Percentiles rank a stretch among this genome's conserved stretches.
Evolutionary conservation across 805 yeast species (phyloP).

Genomic region (Priceomyces melissophilus): DNA sequence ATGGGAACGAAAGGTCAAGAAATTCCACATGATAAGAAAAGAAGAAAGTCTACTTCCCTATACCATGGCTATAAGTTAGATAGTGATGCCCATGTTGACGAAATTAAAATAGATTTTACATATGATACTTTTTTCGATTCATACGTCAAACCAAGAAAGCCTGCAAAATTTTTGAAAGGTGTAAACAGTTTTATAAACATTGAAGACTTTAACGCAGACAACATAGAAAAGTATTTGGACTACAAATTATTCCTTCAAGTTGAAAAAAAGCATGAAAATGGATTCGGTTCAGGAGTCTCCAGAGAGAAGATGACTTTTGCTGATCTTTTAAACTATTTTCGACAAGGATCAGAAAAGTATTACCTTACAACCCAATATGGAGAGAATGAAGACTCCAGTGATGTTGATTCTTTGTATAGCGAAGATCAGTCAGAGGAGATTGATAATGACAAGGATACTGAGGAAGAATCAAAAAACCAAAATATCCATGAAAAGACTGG

Average conservation of each 20-base stretch:
- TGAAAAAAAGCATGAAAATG: conserved; percentile 56
- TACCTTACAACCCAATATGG: conserved; percentile 74
- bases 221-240: conserved; percentile 34
- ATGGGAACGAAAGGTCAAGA: too few species aligned
- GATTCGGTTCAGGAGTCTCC: conserved; percentile 64
- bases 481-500: conserved; percentile 14
- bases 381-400: conserved; percentile 21
- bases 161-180: conserved; percentile 35
- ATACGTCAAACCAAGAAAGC: conserved; percentile 43
- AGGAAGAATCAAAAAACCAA: neutral
- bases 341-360: conserved; percentile 41
- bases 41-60: too few species aligned
- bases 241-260: conserved; percentile 45
- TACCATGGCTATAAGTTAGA: conserved; percentile 1
- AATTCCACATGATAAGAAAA: too few species aligned
- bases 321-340: conserved; percentile 44
- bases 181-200: conserved; percentile 34
- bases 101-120: conserved; percentile 1
- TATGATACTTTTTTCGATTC: conserved; percentile 29
- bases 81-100: conserved; percentile 1
- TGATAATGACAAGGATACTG: neutral
- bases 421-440: conserved; percentile 1
- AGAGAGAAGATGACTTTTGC: conserved; percentile 49
- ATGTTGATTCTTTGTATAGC: conserved; percentile 14
- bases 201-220: conserved; percentile 28